Evolutionary conservation across 441 rosid genomes (phyloP), one percentile per base, ranked within the genome.

Genomic region (Jatropha podagrica): DNA sequence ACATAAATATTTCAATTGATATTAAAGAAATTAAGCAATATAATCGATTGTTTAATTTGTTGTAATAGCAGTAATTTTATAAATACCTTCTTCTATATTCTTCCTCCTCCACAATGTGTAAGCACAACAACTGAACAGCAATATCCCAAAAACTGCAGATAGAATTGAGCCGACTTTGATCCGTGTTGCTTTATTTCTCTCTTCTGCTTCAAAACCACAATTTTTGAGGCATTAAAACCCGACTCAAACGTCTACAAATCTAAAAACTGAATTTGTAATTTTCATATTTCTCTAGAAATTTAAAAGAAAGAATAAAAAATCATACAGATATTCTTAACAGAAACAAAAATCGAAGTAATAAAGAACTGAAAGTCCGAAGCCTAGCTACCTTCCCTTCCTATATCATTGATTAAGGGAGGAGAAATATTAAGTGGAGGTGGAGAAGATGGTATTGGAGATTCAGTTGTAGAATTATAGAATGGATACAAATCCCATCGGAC

Each of bases 401-500:
- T 32, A 32, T 32, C 2, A 32, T 32, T 32, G 32, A 32, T 32
- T 32, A 2, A 32, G 2, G 32, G 32, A 2, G 32, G 32, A 32
- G 1, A 32, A 32, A 32, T 32, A 32, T 2, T 32, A 32, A 32
- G 32, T 32, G 2, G 32, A 32, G 60, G 8, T n/a, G 18, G 60
- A 2, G 75, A 73, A 10, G 79, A 69, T 5, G 71, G 61, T 3
- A 68, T 1, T 6, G 78, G 26, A 2, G 76, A 4, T 14, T 78
- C 42, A 26, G 61, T 51, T 12, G 49, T 5, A 71, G 59, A 40
- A 12, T 1, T 51, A 69, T 59, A 74, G 61, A 79, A 82, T 7
- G 59, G 44, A 32, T 17, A 55, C 3, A 58, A 46, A 46, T 71
- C 79, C 59, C 65, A 79, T 40, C 81, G 69, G 17, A 82, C 55